Conservation (phyloP, 108 stramenopile species). For the Stephanodiscus minutulus region DNA sequence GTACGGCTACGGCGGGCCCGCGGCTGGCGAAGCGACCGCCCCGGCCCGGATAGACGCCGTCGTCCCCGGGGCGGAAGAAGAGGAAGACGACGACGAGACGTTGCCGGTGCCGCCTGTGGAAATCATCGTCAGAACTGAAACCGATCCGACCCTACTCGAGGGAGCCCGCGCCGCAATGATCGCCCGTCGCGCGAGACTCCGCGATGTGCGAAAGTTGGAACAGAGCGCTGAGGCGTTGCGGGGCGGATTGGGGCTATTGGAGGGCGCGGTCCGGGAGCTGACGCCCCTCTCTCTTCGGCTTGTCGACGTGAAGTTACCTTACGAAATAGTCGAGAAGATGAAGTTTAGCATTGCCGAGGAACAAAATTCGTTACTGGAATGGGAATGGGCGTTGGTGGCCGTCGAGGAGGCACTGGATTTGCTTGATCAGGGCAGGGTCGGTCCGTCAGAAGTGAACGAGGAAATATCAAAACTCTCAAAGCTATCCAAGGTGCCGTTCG, state of each 20-base stretch:
- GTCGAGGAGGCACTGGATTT: constrained; percentile 20
- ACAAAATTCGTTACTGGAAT: constrained; percentile 5
- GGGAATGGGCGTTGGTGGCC: constrained; percentile 27
- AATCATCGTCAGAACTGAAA: constrained; percentile 9
- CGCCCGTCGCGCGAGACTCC: constrained; percentile 15
- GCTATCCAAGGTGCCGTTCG: constrained; percentile 17
- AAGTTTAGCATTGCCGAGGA: constrained; percentile 8
- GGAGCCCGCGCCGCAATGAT: constrained; percentile 15
- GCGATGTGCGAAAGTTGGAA: constrained; percentile 27
- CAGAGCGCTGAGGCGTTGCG: neutral
- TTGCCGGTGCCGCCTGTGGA: neutral
- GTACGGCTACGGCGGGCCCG: neutral
- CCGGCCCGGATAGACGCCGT: neutral
- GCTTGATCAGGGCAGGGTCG: constrained; percentile 1
- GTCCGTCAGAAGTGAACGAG: constrained; percentile 17
- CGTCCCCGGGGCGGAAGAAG: neutral
- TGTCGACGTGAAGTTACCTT: neutral
- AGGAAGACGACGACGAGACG: neutral
- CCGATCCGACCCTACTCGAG: constrained; percentile 23
- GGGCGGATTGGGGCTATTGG: constrained; percentile 19
- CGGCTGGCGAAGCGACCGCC: neutral
- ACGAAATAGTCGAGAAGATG: constrained; percentile 11
- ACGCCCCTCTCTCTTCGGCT: neutral
- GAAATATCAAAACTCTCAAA: constrained; percentile 15
- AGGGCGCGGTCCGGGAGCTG: constrained; percentile 2